Conservation (phyloP, 177 flowering plant species). For the Vitis hybrid region DNA sequence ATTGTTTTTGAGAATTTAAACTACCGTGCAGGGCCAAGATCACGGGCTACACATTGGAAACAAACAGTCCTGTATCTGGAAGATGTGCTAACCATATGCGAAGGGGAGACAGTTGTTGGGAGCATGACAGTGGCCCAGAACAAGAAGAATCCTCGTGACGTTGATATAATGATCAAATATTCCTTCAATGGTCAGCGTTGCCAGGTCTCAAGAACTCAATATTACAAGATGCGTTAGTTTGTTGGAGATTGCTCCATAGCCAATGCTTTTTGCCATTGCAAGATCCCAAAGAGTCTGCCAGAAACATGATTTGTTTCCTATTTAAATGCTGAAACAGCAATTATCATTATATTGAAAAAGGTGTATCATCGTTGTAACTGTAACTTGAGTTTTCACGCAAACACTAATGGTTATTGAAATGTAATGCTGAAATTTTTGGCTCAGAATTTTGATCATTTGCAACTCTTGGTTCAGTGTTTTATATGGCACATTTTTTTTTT, state of each 20-base stretch:
- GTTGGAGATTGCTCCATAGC: neutral
- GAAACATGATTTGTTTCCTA: neutral
- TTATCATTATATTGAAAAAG: no score
- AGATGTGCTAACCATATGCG: slow-evolving; percentile 86
- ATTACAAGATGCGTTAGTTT: slow-evolving; percentile 75
- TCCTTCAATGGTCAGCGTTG: slow-evolving; percentile 69
- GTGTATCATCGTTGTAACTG: neutral
- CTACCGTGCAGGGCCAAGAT: slow-evolving; percentile 74
- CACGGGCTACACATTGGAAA: slow-evolving; percentile 94
- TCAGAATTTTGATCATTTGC: neutral
- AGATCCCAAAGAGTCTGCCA: neutral
- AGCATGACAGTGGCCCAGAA: slow-evolving; percentile 84
- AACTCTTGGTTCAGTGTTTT: neutral
- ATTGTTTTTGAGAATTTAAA: neutral
- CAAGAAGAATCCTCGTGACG: slow-evolving; percentile 93
- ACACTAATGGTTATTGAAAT: neutral
- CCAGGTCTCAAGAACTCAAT: slow-evolving; percentile 61
- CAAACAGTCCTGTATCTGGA: slow-evolving; percentile 95
- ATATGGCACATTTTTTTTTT: neutral
- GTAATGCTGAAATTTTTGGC: slow-evolving; percentile 3
- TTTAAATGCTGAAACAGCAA: neutral
- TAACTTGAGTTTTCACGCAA: neutral
- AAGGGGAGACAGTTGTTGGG: slow-evolving; percentile 81
- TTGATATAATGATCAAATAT: slow-evolving; percentile 81
- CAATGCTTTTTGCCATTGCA: neutral